A percentile compares a stretch with the other conserved stretches of the same genome.
Conservation (phyloP, 306 rosid species). For the Citrullus colocynthis region DNA sequence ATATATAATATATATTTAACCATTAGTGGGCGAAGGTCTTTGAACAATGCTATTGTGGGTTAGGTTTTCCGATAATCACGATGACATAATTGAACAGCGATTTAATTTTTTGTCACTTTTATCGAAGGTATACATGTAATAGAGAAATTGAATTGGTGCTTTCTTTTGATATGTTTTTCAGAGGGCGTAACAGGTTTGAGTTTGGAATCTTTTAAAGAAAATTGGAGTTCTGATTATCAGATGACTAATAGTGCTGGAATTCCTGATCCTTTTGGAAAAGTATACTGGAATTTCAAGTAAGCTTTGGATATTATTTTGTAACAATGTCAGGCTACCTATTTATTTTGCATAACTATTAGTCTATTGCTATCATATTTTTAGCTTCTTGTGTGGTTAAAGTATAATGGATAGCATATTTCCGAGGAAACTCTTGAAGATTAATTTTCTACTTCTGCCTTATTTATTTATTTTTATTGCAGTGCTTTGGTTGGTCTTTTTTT, state of each 20-base stretch:
- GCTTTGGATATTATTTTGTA: slow-evolving; percentile 11
- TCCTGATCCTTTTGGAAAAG: slow-evolving; percentile 58
- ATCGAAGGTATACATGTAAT: background rate
- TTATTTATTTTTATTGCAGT: slow-evolving; percentile 25
- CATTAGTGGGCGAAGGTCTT: background rate
- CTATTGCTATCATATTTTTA: background rate
- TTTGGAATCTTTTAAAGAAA: slow-evolving; percentile 43
- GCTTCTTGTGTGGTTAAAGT: background rate
- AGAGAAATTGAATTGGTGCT: slow-evolving; percentile 10
- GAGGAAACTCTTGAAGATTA: background rate
- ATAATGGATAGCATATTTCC: background rate
- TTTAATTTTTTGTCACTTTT: background rate
- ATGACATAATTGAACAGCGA: background rate
- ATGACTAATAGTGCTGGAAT: slow-evolving; percentile 71
- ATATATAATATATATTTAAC: background rate
- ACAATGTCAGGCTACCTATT: background rate
- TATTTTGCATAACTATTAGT: background rate
- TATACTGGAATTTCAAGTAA: slow-evolving; percentile 82
- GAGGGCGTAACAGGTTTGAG: slow-evolving; percentile 86
- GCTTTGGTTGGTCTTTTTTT: slow-evolving; percentile 98
- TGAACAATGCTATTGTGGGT: background rate
- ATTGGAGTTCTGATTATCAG: slow-evolving; percentile 83
- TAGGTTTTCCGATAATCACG: background rate
- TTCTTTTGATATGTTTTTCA: slow-evolving; percentile 22
- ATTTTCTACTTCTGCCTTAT: background rate